Evolutionary conservation across 1,139 yeast species (phyloP).

Genomic region (Geotrichum restrictum): DNA sequence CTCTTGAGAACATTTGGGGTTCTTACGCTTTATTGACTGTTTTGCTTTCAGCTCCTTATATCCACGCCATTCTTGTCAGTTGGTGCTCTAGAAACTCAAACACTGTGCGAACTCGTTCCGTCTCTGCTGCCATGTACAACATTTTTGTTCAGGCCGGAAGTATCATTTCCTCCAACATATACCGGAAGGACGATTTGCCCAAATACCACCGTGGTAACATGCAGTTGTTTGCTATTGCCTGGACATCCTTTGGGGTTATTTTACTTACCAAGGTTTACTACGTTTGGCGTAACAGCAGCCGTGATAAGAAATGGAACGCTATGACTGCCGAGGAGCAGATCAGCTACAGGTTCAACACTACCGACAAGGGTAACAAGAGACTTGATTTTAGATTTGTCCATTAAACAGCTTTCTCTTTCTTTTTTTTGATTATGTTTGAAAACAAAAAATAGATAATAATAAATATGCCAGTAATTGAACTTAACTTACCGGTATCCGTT

Average conservation of each 20-base stretch:
- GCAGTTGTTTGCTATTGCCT: slow-evolving; percentile 42
- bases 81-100: slow-evolving; percentile 60
- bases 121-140: slow-evolving; percentile 55
- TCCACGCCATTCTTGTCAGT: slow-evolving; percentile 53
- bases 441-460: no score
- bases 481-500: no score
- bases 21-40: slow-evolving; percentile 50
- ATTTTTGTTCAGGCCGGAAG: slow-evolving; percentile 56
- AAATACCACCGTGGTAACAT: slow-evolving; percentile 53
- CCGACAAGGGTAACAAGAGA: slow-evolving; percentile 53
- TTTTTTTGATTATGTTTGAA: no score
- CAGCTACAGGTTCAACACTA: slow-evolving; percentile 44
- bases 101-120: slow-evolving; percentile 54
- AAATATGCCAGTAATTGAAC: no score
- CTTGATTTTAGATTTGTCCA: slow-evolving; percentile 49
- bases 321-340: slow-evolving; percentile 48
- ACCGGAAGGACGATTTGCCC: slow-evolving; percentile 55
- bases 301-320: slow-evolving; percentile 46
- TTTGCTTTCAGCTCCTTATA: slow-evolving; percentile 47
- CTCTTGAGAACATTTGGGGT: slow-evolving; percentile 48
- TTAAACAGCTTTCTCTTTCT: no score
- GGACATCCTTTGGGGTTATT: slow-evolving; percentile 29
- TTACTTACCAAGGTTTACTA: slow-evolving; percentile 40
- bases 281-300: slow-evolving; percentile 45
- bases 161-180: slow-evolving; percentile 50